A percentile compares a stretch with the other conserved stretches of the same genome.
Evolutionary conservation across 352 stramenopile genomes (phyloP).

Genomic region (Pelagophyceae sp.): DNA sequence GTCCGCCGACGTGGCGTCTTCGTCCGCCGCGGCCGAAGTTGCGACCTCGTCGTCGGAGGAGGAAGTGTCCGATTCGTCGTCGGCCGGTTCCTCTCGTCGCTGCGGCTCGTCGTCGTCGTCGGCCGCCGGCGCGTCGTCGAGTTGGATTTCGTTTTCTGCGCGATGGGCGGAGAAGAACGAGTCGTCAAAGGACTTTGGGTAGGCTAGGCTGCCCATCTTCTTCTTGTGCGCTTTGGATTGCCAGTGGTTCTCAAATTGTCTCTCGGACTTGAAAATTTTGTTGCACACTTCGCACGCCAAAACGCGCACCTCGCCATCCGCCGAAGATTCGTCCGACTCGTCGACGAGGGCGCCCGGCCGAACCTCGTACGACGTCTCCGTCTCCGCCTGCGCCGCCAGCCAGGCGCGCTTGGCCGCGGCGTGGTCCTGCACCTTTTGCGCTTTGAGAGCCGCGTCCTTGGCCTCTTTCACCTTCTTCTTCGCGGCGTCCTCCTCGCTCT

Average conservation of each 20-base stretch:
- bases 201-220: background rate
- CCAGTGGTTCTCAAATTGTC: conserved; percentile 66
- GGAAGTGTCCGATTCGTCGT: background rate
- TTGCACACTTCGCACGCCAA: conserved; percentile 62
- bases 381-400: background rate
- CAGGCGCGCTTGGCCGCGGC: background rate
- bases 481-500: conserved; percentile 37
- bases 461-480: conserved; percentile 41
- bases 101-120: background rate
- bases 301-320: conserved; percentile 20
- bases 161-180: background rate
- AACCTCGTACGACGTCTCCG: background rate
- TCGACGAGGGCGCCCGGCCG: background rate
- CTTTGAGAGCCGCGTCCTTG: conserved; percentile 40
- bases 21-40: background rate
- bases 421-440: conserved; percentile 28
- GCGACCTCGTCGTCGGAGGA: background rate
- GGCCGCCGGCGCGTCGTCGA: background rate
- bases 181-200: background rate
- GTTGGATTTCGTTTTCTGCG: background rate
- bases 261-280: conserved; percentile 71
- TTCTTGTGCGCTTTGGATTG: conserved; percentile 65
- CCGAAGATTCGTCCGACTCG: background rate
- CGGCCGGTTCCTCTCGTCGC: background rate
- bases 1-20: background rate